phyloP scores from a whole-genome alignment of 1,284 basidiomycete species.

The Apiotrichum gracile region DNA sequence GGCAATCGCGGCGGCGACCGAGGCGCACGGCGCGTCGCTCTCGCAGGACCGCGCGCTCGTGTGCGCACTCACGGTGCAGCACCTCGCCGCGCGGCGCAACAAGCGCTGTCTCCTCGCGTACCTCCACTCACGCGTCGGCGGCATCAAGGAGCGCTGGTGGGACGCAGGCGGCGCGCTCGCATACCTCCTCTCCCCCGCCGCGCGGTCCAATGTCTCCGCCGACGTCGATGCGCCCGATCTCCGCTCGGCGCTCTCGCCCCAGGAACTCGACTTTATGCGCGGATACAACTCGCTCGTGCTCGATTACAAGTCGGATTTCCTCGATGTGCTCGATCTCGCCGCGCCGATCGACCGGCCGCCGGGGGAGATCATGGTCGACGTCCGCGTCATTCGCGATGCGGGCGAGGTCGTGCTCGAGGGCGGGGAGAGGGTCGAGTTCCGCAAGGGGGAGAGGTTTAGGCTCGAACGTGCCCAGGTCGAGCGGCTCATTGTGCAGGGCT shows the following conservation, averaged over 20 bases:
- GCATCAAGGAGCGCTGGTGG: conserved; percentile 83
- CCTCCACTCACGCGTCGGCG: conserved; percentile 74
- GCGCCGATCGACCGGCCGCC: conserved; percentile 65
- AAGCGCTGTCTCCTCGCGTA: conserved; percentile 91
- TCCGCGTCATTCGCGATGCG: conserved; percentile 62
- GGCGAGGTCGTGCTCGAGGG: conserved; percentile 83
- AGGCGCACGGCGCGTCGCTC: conserved; percentile 32
- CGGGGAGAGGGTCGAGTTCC: conserved; percentile 73
- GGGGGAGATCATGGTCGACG: conserved; percentile 47
- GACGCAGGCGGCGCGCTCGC: conserved; percentile 83
- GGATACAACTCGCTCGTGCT: conserved; percentile 74
- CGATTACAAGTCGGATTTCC: conserved; percentile 77
- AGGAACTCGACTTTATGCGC: conserved; percentile 84
- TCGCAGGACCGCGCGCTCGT: conserved; percentile 50
- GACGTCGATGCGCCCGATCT: conserved; percentile 52
- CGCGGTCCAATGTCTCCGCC: not conserved
- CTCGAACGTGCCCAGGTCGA: conserved; percentile 81
- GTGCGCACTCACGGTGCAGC: conserved; percentile 73
- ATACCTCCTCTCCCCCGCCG: conserved; percentile 61
- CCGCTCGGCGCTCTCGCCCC: conserved; percentile 71
- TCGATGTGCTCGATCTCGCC: conserved; percentile 77
- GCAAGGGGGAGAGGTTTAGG: conserved; percentile 80
- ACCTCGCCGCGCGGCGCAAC: conserved; percentile 81
- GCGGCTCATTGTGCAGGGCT: conserved; percentile 84
- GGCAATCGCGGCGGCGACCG: conserved; percentile 43